Conservation (phyloP, 2,329 filamentous ascomycete species). For the Parastagonospora nodorum region DNA sequence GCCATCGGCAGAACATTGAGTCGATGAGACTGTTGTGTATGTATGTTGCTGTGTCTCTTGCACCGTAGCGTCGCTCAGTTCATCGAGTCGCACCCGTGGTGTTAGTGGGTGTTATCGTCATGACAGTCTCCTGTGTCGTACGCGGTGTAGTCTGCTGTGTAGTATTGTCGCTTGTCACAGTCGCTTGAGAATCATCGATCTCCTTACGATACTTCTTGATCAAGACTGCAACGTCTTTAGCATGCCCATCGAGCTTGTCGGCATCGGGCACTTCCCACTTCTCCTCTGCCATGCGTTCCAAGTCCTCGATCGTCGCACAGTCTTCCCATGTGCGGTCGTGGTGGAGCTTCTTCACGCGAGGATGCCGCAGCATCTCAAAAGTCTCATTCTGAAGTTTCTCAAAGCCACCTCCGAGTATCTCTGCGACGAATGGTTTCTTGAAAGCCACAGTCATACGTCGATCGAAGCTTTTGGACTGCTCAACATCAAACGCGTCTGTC, state of each 20-base stretch:
- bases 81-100: neutral
- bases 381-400: slow-evolving; percentile 71
- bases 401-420: slow-evolving; percentile 80
- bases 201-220: slow-evolving; percentile 25
- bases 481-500: slow-evolving; percentile 28
- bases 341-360: slow-evolving; percentile 76
- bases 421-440: slow-evolving; percentile 73
- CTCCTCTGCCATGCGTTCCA: slow-evolving; percentile 68
- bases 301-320: slow-evolving; percentile 68
- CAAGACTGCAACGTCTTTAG: slow-evolving; percentile 36
- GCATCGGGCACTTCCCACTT: slow-evolving; percentile 48
- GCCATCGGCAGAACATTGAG: slow-evolving; percentile 14
- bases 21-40: slow-evolving; percentile 11
- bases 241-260: slow-evolving; percentile 33
- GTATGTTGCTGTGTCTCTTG: slow-evolving; percentile 25
- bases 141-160: slow-evolving; percentile 26
- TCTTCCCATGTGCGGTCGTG: slow-evolving; percentile 74
- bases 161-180: slow-evolving; percentile 21
- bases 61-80: slow-evolving; percentile 13
- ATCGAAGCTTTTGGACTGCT: slow-evolving; percentile 19
- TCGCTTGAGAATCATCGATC: slow-evolving; percentile 18
- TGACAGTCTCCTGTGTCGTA: slow-evolving; percentile 10
- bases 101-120: slow-evolving; percentile 1
- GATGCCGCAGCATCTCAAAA: slow-evolving; percentile 78
- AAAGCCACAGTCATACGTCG: slow-evolving; percentile 61